These are phyloP conservation scores for Anastatica hierochuntica DNA, from an alignment of 345 rosid genomes.

Conservation along the genomic window DNA sequence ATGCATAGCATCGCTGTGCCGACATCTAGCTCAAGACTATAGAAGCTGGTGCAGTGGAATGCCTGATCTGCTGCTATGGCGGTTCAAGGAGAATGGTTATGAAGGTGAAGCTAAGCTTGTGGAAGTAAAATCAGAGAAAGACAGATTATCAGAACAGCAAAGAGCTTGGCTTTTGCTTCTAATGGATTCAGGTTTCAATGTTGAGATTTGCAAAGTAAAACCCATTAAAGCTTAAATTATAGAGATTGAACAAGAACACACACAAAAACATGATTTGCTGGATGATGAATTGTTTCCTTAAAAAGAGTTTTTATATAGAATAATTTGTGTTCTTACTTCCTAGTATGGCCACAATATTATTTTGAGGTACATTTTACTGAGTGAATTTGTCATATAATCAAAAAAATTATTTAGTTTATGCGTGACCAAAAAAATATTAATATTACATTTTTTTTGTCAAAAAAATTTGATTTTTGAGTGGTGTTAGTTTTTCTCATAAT, in stretches of 20 bases:
- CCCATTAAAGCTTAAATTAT: constrained; percentile 21
- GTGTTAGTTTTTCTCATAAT: no score
- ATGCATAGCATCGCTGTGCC: constrained; percentile 67
- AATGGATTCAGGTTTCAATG: constrained; percentile 70
- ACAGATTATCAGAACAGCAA: constrained; percentile 87
- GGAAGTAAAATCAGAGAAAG: constrained; percentile 83
- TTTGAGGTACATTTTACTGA: no score
- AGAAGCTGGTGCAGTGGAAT: constrained; percentile 93
- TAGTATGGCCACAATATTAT: no score
- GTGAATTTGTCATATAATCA: no score
- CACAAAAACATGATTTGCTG: neutral
- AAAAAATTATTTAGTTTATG: no score
- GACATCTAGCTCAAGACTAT: constrained; percentile 69
- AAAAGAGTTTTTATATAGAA: no score
- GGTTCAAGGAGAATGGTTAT: constrained; percentile 56
- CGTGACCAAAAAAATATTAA: no score
- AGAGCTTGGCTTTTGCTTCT: constrained; percentile 75
- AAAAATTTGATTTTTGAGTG: no score
- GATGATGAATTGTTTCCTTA: neutral
- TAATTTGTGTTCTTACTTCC: no score
- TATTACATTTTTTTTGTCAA: no score
- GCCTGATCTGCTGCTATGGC: constrained; percentile 91
- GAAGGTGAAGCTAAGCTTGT: constrained; percentile 93
- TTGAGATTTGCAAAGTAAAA: constrained; percentile 76
- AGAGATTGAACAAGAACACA: neutral